Evolutionary conservation across 345 rosid species (phyloP), one percentile per base, ranked within the genome.

Genomic region (Carallia brachiata): DNA sequence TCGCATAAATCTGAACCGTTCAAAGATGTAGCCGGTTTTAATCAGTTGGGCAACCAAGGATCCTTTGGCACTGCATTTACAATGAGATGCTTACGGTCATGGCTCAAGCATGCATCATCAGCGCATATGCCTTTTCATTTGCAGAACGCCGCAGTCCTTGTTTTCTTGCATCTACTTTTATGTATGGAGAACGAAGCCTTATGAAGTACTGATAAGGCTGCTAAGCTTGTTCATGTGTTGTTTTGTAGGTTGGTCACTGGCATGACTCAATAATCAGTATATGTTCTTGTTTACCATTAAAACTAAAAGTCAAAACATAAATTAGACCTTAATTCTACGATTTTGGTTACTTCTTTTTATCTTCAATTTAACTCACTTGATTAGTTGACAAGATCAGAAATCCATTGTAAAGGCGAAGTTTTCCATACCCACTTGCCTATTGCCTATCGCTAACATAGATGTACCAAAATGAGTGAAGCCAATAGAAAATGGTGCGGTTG

Each of bases 21-120:
- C 54, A 65, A 28, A 37, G 61, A 19, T 62, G 69, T 15, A 36
- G 2, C 52, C 6, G 55, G 7, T 36, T n/a, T 9, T 62, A 28
- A 73, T 12, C 66, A 36, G 63, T 70, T 80, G 84, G 84, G 86
- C 82, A 83, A 80, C 86, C 76, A 23, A 31, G 34, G 66, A 76
- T 53, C 84, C 82, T 83, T 78, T 76, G 82, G 82, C 81, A 73
- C 53, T 19, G 72, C 40, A 54, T 54, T 61, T 36, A 18, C 16
- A 60, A 57, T 44, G 52, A 65, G 47, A 63, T 67, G 64, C 47
- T 44, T 36, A 7, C 55, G 27, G 36, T 28, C 15, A 44, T 13
- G 50, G 70, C 73, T 63, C 56, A n/a, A 50, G 59, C 62, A 63
- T 9, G 19, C 40, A 37, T 28, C 18, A 9, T 10, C 16, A 12